Evolutionary conservation across 2,329 filamentous ascomycete genomes (phyloP), one percentile per base, ranked within the genome.

Genomic region (Calonectria henricotiae): DNA sequence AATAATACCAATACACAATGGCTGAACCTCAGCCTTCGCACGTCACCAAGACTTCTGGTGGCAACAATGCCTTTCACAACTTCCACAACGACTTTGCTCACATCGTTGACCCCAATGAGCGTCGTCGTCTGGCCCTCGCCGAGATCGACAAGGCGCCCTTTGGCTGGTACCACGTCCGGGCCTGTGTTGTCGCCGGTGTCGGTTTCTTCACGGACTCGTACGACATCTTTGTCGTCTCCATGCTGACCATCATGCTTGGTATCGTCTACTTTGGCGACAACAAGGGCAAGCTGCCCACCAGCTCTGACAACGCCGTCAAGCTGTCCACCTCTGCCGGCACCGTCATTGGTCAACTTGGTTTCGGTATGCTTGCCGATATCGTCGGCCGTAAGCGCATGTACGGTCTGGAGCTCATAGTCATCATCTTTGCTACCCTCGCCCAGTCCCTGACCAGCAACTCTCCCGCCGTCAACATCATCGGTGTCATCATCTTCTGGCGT

Each of bases 141-240:
- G 92, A 95, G 82, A 92, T 96, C 75, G 93, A 96, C 85, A 92
- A 92, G 84, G 93, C 93, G 11, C 91, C 91, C 4, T 95, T 96
- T 71, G 92, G 93, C 78, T 96, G 93, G 93, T 94, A 95, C 80
- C 94, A 96, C 79, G 89, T 95, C 69, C 89, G 93, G 46, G 92
- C 93, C 68, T 89, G 93, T 65, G 84, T 93, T 9, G 93, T 96
- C 27, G 93, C 93, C 35, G 94, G 94, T 77, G 92, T 96, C 71
- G 94, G 94, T 76, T 96, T 97, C 89, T 96, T 96, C 83, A 96
- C 94, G 17, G 94, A 96, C 80, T 93, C 93, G 3, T 96, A 95
- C 83, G 91, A 93, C 79, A 94, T 95, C 84, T 96, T 96, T 82
- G 91, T 92, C 78, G 92, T 93, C 75, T 92, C 91, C 73, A 85